phyloP scores from a whole-genome alignment of 2,329 filamentous ascomycete species.

The Dactylellina leptospora region DNA sequence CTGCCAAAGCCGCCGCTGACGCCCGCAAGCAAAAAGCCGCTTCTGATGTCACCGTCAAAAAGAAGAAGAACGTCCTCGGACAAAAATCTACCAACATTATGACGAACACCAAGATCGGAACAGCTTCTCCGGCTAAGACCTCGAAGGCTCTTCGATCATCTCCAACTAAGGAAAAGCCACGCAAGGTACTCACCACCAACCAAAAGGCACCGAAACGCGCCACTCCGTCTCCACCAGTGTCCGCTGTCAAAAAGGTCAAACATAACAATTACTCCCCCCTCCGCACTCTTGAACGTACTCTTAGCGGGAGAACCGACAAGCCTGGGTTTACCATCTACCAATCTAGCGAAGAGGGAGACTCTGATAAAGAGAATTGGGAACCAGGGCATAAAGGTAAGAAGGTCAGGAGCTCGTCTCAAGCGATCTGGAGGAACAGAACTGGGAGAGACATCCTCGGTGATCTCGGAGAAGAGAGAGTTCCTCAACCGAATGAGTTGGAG shows the following conservation, averaged over 20 bases:
- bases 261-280: constrained; percentile 33
- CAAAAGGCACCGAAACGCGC: constrained; percentile 47
- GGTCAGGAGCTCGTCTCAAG: constrained; percentile 21
- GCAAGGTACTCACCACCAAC: constrained; percentile 35
- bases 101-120: not conserved
- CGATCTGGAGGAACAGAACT: constrained; percentile 30
- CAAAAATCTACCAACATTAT: constrained; percentile 28
- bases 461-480: constrained; percentile 31
- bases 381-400: constrained; percentile 32
- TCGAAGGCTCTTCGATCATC: constrained; percentile 29
- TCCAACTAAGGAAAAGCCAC: constrained; percentile 38
- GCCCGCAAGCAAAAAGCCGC: constrained; percentile 26
- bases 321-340: constrained; percentile 48
- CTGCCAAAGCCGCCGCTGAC: constrained; percentile 39
- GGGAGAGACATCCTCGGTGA: constrained; percentile 33
- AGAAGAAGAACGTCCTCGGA: constrained; percentile 35
- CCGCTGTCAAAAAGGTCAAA: constrained; percentile 29
- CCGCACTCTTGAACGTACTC: constrained; percentile 17
- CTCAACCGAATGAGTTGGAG: constrained; percentile 47
- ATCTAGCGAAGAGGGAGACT: constrained; percentile 47
- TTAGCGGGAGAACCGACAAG: constrained; percentile 39
- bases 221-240: constrained; percentile 38
- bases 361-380: constrained; percentile 50
- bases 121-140: constrained; percentile 3
- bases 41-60: not conserved